These are phyloP conservation scores for Lithohypha guttulata DNA, from an alignment of 2,329 filamentous ascomycete species.

Conservation along the genomic window DNA sequence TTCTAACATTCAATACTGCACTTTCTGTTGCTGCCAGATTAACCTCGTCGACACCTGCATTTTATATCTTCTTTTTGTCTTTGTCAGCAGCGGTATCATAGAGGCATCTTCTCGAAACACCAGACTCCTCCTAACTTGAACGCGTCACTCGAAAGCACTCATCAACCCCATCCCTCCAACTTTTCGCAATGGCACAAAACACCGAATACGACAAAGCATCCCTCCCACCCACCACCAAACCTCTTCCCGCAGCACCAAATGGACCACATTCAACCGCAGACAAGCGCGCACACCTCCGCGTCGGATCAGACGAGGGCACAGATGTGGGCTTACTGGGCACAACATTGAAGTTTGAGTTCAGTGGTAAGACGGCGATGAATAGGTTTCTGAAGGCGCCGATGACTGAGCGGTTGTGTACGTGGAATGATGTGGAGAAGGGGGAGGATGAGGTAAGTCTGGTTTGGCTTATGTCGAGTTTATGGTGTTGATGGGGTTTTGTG, in stretches of 20 bases:
- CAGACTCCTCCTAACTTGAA: not conserved
- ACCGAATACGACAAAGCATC: slow-evolving; percentile 18
- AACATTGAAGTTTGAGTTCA: slow-evolving; percentile 42
- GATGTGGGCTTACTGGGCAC: slow-evolving; percentile 33
- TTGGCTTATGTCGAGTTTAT: not conserved
- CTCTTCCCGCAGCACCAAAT: slow-evolving; percentile 1
- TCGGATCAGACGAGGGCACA: slow-evolving; percentile 11
- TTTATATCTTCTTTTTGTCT: too few species aligned
- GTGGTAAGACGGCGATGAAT: slow-evolving; percentile 48
- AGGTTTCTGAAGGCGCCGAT: slow-evolving; percentile 57
- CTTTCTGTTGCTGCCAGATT: too few species aligned
- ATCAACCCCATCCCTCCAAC: not conserved
- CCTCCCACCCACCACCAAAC: slow-evolving; percentile 1
- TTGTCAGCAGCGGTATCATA: too few species aligned
- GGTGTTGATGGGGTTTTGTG: too few species aligned
- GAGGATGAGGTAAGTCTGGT: slow-evolving; percentile 12
- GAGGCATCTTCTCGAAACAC: too few species aligned
- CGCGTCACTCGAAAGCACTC: not conserved
- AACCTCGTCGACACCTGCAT: too few species aligned
- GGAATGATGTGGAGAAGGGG: slow-evolving; percentile 31
- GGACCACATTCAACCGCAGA: slow-evolving; percentile 7
- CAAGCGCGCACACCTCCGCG: slow-evolving; percentile 10
- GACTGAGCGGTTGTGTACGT: slow-evolving; percentile 54
- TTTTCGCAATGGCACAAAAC: not conserved
- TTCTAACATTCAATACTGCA: too few species aligned